A percentile compares a stretch with the other conserved stretches of the same genome.
Conservation (phyloP, 768 basidiomycete species). For the Exidia glandulosa region DNA sequence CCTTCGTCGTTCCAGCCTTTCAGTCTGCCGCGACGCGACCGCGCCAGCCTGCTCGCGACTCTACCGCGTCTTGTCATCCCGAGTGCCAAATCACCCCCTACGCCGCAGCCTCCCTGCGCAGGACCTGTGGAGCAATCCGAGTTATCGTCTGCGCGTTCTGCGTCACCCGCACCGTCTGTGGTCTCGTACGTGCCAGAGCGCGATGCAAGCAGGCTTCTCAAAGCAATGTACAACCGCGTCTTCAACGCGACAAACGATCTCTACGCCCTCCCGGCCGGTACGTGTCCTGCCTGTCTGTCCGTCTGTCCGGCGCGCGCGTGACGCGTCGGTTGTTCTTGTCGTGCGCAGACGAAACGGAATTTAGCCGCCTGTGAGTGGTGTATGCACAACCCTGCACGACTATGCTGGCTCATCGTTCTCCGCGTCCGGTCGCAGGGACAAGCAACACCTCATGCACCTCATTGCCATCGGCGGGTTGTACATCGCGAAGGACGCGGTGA, state of each 20-base stretch:
- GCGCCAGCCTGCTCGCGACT: neutral
- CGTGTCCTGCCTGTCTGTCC: neutral
- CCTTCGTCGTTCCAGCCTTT: neutral
- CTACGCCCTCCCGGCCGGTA: constrained; percentile 2
- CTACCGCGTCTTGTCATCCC: neutral
- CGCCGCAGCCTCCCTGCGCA: too few species aligned
- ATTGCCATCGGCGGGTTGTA: constrained; percentile 14
- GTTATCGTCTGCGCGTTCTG: neutral
- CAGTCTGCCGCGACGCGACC: neutral
- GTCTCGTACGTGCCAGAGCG: neutral
- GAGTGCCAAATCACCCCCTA: too few species aligned
- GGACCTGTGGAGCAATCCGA: too few species aligned
- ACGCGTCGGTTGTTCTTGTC: neutral
- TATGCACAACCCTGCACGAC: neutral
- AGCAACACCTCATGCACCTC: constrained; percentile 2
- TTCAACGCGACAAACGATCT: constrained; percentile 2
- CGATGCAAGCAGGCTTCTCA: neutral
- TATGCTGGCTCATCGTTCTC: neutral
- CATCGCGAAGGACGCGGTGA: constrained; percentile 17
- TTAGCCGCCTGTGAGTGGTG: neutral
- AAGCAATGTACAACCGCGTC: neutral
- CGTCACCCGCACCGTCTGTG: neutral
- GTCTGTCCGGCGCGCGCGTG: neutral
- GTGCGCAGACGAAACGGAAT: neutral
- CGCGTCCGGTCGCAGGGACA: neutral